Evolutionary conservation across 2,329 filamentous ascomycete species (phyloP), one percentile per base, ranked within the genome.

Genomic region (Paracoccidioides lutzii): DNA sequence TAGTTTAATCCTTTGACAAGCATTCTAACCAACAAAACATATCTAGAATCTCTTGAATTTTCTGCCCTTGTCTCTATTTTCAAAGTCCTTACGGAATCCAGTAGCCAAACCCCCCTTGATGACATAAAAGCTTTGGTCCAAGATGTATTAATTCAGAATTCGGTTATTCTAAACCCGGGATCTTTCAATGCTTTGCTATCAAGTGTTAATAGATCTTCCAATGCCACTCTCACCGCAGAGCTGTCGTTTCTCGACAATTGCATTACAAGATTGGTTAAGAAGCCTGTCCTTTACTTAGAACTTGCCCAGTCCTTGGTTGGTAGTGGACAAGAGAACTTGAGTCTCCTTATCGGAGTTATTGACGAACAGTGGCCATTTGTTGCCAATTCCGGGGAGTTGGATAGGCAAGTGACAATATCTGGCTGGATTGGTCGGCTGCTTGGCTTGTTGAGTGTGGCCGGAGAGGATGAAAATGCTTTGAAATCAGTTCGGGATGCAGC

Each of bases 181-280:
- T 68, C 71, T 12, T 73, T 75, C 54, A 62, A 68, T 15, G 66
- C 70, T 5, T 59, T 76, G 4, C 53, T 67, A 15, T 62, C 66
- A 37, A 75, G 73, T 54, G 62, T 76, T 8, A 64, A 66, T 14
- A 59, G 62, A 4, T 67, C 67, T 1, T 66, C 69, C 46, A 59
- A 65, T 4, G 66, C 65, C 38, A 54, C 57, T 38, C 60, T 72
- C 9, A 61, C 64, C n/a, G 59, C 61, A 3, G 69, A 71, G 55
- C 57, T 90, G 0, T 86, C 87, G 72, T 94, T 93, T 65, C 68
- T 96, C 32, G 90, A 96, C 65, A 90, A 94, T 59, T 94, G 88
- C 68, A 76, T 88, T 53, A 82, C 81, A 35, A 81, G 90, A 30
- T 87, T 88, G 61, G 83, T 84, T 14, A 83, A 79, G 56, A 84